Conservation (phyloP, 257 asterid species). For the Asclepias syriaca region DNA sequence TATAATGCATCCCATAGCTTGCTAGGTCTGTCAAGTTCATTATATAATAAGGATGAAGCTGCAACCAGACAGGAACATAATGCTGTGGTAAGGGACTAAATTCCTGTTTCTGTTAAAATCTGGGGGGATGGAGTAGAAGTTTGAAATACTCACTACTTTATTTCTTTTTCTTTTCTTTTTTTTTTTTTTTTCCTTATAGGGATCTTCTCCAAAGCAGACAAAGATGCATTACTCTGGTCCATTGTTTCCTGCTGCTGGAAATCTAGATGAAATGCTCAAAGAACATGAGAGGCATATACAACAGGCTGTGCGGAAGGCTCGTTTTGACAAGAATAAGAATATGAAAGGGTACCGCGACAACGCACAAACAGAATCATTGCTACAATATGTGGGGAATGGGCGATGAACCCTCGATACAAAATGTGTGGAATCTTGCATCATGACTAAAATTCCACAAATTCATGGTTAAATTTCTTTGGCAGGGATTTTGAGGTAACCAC, state of each 20-base stretch:
- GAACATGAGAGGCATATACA: conserved; percentile 81
- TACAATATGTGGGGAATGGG: conserved; percentile 43
- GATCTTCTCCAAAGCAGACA: conserved; percentile 40
- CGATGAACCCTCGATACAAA: conserved; percentile 27
- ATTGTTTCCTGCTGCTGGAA: conserved; percentile 55
- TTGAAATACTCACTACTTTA: conserved; percentile 9
- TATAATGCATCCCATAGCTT: conserved; percentile 52
- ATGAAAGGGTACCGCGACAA: conserved; percentile 34
- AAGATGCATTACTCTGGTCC: conserved; percentile 85
- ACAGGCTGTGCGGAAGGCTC: conserved; percentile 80
- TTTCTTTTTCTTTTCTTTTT: conserved; percentile 1
- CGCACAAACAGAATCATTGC: conserved; percentile 60
- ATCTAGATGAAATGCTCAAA: conserved; percentile 74
- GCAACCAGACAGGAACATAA: conserved; percentile 35
- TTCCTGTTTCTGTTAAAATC: conserved; percentile 1
- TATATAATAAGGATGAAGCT: conserved; percentile 43
- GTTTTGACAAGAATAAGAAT: conserved; percentile 46
- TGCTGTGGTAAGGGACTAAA: conserved; percentile 30
- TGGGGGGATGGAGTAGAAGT: neutral
- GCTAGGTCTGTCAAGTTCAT: conserved; percentile 43
- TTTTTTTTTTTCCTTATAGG: conserved; percentile 27
- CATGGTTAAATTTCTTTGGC: neutral
- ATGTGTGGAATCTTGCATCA: conserved; percentile 2
- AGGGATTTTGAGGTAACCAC: neutral
- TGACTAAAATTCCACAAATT: neutral